Evolutionary conservation across 2,329 filamentous ascomycete genomes (phyloP).

Genomic region (Colletotrichum liaoningense): DNA sequence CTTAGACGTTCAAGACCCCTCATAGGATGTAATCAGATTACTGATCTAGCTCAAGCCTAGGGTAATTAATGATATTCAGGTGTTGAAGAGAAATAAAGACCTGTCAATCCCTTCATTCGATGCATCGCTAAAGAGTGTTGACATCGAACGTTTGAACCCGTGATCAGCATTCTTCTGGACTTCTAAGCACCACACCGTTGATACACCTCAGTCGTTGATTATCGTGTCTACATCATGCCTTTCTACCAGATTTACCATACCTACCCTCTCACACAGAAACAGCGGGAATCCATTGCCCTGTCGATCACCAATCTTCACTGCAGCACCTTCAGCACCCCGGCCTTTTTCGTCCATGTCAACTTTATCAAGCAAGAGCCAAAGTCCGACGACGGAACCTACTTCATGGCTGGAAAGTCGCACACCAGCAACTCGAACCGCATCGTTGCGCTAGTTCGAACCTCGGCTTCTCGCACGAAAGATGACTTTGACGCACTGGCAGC

Average conservation of each 20-base stretch:
- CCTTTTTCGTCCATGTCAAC: slow-evolving; percentile 17
- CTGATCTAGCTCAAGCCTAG: neutral
- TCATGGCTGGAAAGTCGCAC: slow-evolving; percentile 18
- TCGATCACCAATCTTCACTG: slow-evolving; percentile 18
- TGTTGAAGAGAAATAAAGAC: neutral
- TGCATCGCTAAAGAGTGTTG: neutral
- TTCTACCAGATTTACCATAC: slow-evolving; percentile 13
- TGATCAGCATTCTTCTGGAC: too few species aligned
- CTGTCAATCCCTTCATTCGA: neutral
- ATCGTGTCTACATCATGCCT: neutral
- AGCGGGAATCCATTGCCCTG: slow-evolving; percentile 2
- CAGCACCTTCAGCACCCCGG: slow-evolving; percentile 6
- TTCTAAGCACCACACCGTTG: neutral
- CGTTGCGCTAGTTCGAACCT: slow-evolving; percentile 5
- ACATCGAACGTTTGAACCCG: too few species aligned
- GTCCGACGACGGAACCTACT: neutral
- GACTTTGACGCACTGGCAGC: slow-evolving; percentile 21
- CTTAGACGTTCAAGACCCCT: neutral
- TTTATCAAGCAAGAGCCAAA: neutral
- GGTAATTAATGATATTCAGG: neutral
- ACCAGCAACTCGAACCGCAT: slow-evolving; percentile 3
- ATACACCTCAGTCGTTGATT: too few species aligned
- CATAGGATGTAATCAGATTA: neutral
- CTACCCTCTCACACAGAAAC: neutral
- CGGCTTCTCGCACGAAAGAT: neutral